Conservation (phyloP, 2,329 filamentous ascomycete genomes). For the Ophiostoma himal-ulmi region DNA sequence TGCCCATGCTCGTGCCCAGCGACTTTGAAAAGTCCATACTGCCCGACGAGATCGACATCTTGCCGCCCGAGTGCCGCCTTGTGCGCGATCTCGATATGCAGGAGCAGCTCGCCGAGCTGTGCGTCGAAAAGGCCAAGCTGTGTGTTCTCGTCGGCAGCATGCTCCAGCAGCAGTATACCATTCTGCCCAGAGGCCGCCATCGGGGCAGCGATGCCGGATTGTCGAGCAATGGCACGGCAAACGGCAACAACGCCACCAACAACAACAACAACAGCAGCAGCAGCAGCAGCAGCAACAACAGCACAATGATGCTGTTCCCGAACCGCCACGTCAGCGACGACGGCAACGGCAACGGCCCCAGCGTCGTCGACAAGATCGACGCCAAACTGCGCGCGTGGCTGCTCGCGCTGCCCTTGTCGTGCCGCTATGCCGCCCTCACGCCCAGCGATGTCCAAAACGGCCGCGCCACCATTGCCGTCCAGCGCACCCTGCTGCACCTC, state of each 20-base stretch:
- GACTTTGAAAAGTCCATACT: slow-evolving; percentile 77
- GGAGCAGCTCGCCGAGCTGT: slow-evolving; percentile 75
- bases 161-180: slow-evolving; percentile 84
- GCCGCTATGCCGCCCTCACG: slow-evolving; percentile 57
- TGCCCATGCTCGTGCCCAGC: slow-evolving; percentile 76
- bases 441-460: slow-evolving; percentile 54
- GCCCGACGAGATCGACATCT: slow-evolving; percentile 60
- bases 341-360: slow-evolving; percentile 39
- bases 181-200: slow-evolving; percentile 76
- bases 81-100: slow-evolving; percentile 68
- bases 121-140: slow-evolving; percentile 83
- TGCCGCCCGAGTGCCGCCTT: slow-evolving; percentile 64
- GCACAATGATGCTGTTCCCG: slow-evolving; percentile 82
- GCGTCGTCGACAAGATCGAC: slow-evolving; percentile 74
- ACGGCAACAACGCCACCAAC: slow-evolving; percentile 4
- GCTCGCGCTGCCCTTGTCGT: slow-evolving; percentile 62
- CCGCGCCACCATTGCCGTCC: slow-evolving; percentile 56
- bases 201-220: slow-evolving; percentile 35
- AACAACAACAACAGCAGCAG: slow-evolving; percentile 1
- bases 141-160: slow-evolving; percentile 87
- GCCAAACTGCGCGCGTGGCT: slow-evolving; percentile 73
- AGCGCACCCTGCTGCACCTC: slow-evolving; percentile 86
- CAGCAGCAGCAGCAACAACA: slow-evolving; percentile 52
- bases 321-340: slow-evolving; percentile 76
- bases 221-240: neutral